Conservation (phyloP, 2,329 filamentous ascomycete species). For the Penicillium sp. region DNA sequence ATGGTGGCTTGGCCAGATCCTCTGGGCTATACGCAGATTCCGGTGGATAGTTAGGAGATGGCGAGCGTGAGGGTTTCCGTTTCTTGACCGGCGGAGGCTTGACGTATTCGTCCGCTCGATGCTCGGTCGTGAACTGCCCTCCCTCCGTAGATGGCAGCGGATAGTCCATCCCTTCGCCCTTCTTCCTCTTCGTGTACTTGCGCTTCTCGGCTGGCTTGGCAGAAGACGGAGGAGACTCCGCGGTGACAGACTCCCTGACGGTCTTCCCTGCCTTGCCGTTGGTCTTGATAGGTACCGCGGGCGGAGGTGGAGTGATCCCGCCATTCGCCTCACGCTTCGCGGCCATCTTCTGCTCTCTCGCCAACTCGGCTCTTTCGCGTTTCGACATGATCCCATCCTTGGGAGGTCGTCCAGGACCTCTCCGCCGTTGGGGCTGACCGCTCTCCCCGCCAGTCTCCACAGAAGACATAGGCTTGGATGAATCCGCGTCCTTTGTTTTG, state of each 20-base stretch:
- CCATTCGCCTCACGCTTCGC: slow-evolving; percentile 44
- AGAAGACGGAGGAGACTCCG: slow-evolving; percentile 28
- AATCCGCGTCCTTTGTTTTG: slow-evolving; percentile 26
- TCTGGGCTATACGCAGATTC: slow-evolving; percentile 56
- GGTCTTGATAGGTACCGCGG: slow-evolving; percentile 10
- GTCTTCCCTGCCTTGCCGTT: slow-evolving; percentile 30
- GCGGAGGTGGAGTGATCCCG: slow-evolving; percentile 39
- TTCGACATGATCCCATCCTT: slow-evolving; percentile 65
- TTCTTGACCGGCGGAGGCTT: slow-evolving; percentile 44
- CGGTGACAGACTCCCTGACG: slow-evolving; percentile 27
- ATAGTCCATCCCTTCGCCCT: slow-evolving; percentile 39
- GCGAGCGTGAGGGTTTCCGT: slow-evolving; percentile 51
- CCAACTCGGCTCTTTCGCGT: slow-evolving; percentile 52
- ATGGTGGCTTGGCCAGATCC: slow-evolving; percentile 55
- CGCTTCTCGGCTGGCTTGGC: slow-evolving; percentile 41
- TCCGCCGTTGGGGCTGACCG: slow-evolving; percentile 36
- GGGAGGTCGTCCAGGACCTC: slow-evolving; percentile 58
- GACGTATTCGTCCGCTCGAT: slow-evolving; percentile 37
- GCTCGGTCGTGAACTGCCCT: slow-evolving; percentile 30
- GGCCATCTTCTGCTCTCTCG: slow-evolving; percentile 48
- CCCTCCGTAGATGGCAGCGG: slow-evolving; percentile 41
- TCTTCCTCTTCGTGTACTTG: slow-evolving; percentile 46
- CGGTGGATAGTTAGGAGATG: slow-evolving; percentile 56
- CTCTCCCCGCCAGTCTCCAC: slow-evolving; percentile 34
- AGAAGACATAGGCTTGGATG: slow-evolving; percentile 23